A percentile compares a stretch with the other conserved stretches of the same genome.
Evolutionary conservation across 2,329 filamentous ascomycete species (phyloP).

Genomic region (Clonostachys solani): DNA sequence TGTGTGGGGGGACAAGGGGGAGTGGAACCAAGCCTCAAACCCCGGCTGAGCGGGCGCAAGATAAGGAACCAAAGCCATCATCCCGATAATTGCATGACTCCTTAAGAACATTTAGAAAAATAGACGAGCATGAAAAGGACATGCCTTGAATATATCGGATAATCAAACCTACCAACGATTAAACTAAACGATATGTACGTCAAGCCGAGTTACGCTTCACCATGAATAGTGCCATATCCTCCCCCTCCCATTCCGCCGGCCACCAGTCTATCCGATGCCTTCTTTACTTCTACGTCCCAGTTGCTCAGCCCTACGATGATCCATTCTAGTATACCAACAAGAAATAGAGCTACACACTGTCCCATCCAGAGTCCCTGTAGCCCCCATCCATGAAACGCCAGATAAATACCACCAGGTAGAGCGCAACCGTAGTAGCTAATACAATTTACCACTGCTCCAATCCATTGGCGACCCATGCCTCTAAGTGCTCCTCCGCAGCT

Average conservation of each 20-base stretch:
- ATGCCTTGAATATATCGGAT: too few relatives aligned
- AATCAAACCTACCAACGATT: too few relatives aligned
- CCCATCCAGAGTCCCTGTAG: conserved; percentile 78
- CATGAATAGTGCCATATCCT: too few relatives aligned
- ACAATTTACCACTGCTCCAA: conserved; percentile 78
- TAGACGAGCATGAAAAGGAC: too few relatives aligned
- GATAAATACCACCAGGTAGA: conserved; percentile 74
- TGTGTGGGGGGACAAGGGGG: too few relatives aligned
- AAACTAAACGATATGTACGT: too few relatives aligned
- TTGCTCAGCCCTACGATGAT: conserved; percentile 71
- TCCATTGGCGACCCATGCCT: conserved; percentile 83
- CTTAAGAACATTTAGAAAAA: too few relatives aligned
- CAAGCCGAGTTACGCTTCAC: too few relatives aligned
- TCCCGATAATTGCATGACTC: too few relatives aligned
- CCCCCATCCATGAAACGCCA: conserved; percentile 85
- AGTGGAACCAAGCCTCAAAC: too few relatives aligned
- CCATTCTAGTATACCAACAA: conserved; percentile 79
- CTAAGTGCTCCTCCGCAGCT: conserved; percentile 76
- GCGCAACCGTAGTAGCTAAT: conserved; percentile 82
- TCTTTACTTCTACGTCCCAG: conserved; percentile 51
- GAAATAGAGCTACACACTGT: conserved; percentile 75
- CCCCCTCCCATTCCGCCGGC: neutral
- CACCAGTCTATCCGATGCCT: conserved; percentile 14
- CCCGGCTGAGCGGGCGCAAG: too few relatives aligned
- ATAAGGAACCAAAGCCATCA: too few relatives aligned